Evolutionary conservation across 495 filamentous ascomycete species (phyloP).

Genomic region (Ramalina intermedia): DNA sequence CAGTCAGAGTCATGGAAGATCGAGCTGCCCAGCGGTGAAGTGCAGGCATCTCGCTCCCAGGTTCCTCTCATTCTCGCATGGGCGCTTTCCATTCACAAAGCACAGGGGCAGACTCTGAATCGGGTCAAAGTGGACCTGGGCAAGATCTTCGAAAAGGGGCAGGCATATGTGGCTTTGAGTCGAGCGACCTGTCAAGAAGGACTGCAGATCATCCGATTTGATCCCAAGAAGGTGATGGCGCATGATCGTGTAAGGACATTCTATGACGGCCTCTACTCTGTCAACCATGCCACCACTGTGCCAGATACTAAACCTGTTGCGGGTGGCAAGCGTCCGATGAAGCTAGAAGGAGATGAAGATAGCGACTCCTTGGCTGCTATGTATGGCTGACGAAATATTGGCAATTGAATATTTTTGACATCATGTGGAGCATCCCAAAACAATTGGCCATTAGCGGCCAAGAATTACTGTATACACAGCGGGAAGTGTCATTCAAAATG

Average conservation of each 20-base stretch:
- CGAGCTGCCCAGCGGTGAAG: slow-evolving; percentile 86
- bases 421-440: no score
- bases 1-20: slow-evolving; percentile 88
- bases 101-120: slow-evolving; percentile 90
- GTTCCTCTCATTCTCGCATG: slow-evolving; percentile 78
- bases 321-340: background rate
- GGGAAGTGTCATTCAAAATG: no score
- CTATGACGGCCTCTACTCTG: slow-evolving; percentile 57
- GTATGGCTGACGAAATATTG: background rate
- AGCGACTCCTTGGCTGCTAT: background rate
- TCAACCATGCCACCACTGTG: slow-evolving; percentile 20
- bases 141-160: slow-evolving; percentile 88
- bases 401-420: no score
- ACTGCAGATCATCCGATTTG: slow-evolving; percentile 78
- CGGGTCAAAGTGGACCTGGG: slow-evolving; percentile 90
- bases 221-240: slow-evolving; percentile 84
- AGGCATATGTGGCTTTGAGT: slow-evolving; percentile 42
- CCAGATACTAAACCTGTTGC: background rate
- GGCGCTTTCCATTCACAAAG: slow-evolving; percentile 96
- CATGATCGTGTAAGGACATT: slow-evolving; percentile 76
- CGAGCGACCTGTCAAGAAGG: slow-evolving; percentile 79
- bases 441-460: no score
- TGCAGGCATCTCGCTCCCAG: slow-evolving; percentile 61
- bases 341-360: background rate
- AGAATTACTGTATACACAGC: no score